These are phyloP conservation scores for Trametes cingulata DNA, from an alignment of 768 basidiomycete genomes.

Conservation along the genomic window DNA sequence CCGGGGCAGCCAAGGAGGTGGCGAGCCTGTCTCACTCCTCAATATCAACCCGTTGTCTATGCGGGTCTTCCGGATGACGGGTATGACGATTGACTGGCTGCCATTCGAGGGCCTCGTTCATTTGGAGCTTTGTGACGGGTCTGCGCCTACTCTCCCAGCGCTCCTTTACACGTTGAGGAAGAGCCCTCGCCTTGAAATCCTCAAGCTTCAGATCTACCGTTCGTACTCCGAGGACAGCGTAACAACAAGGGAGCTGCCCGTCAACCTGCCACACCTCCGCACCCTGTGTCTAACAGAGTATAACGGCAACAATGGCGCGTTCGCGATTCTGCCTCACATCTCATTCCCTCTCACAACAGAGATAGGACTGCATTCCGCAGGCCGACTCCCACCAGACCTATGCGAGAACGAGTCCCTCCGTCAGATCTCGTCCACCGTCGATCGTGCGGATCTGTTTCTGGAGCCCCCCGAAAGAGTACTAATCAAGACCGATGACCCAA, in stretches of 20 bases:
- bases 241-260: background rate
- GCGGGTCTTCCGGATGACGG: background rate
- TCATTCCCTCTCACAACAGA: background rate
- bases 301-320: background rate
- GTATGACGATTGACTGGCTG: background rate
- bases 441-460: background rate
- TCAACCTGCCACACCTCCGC: background rate
- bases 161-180: conserved; percentile 6
- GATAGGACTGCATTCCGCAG: background rate
- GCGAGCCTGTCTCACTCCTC: background rate
- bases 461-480: background rate
- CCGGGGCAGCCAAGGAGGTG: too few species aligned
- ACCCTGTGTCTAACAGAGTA: background rate
- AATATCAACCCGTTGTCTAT: background rate
- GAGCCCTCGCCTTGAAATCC: background rate
- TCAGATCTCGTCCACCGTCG: background rate
- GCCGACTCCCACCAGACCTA: background rate
- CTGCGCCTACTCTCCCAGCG: background rate
- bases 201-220: background rate
- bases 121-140: background rate
- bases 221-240: background rate
- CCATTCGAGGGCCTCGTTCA: conserved; percentile 1
- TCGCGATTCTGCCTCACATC: conserved; percentile 4
- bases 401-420: background rate
- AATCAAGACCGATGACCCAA: background rate